These are phyloP conservation scores for Austroboletus eburneus DNA, from an alignment of 768 basidiomycete species.

Conservation along the genomic window DNA sequence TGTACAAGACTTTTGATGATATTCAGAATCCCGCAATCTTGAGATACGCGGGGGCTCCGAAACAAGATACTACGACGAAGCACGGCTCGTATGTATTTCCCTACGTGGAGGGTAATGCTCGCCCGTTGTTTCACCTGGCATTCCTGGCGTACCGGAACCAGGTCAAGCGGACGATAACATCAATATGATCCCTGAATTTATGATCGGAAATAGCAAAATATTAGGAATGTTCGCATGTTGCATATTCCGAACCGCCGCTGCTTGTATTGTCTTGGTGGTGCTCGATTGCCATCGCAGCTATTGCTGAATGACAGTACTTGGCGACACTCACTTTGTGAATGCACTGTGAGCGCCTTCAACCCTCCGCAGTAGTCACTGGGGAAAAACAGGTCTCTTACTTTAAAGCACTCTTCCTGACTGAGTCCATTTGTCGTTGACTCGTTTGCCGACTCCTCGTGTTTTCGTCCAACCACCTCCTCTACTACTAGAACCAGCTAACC, in stretches of 20 bases:
- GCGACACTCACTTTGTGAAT: too few species aligned
- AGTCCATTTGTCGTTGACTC: too few species aligned
- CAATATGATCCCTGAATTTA: conserved; percentile 27
- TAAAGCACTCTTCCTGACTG: too few species aligned
- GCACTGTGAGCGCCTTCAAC: too few species aligned
- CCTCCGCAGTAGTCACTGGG: too few species aligned
- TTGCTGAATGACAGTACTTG: conserved; percentile 41
- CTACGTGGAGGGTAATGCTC: conserved; percentile 34
- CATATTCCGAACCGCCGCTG: conserved; percentile 30
- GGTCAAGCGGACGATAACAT: conserved; percentile 39
- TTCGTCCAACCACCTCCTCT: too few species aligned
- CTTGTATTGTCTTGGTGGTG: conserved; percentile 41
- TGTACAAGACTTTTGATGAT: conserved; percentile 23
- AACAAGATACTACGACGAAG: conserved; percentile 30
- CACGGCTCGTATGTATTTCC: conserved; percentile 21
- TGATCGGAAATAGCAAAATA: conserved; percentile 1
- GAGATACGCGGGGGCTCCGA: conserved; percentile 37
- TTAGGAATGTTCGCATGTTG: conserved; percentile 9
- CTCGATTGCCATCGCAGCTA: conserved; percentile 30
- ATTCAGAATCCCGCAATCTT: conserved; percentile 39
- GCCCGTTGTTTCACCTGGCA: conserved; percentile 26
- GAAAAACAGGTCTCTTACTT: too few species aligned
- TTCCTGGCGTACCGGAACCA: conserved; percentile 32
- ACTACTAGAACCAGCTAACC: too few species aligned
- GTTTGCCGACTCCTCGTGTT: too few species aligned